Base-by-base conservation (phyloP, 2,329 filamentous ascomycete genomes). In the Dothideomycetes sp. region DNA sequence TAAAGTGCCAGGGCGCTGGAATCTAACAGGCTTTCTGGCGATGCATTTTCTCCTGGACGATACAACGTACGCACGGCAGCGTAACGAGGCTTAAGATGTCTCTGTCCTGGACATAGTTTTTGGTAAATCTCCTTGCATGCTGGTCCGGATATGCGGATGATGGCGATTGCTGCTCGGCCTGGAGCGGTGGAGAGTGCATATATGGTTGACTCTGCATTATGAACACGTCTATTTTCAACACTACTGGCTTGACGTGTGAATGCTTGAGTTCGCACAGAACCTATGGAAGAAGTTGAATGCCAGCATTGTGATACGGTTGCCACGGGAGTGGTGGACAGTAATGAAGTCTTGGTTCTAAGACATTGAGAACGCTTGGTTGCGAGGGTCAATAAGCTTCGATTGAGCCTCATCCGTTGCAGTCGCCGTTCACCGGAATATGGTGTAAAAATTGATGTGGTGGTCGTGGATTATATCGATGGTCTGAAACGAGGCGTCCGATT, bases 141-240 rank as follows among this genome's bases (percentile, higher is more conserved):
- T 19, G 83, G 73, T 0, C 91, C 91, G 4, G 91, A 95, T 18
- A 94, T 71, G 11, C 91, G 78, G 38, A 96, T 78, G 24, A 96
- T 80, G 2, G 89, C 89, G 57, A 98, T 94, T 1, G 87, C 91
- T 30, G 86, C 87, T 56, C 79, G 79, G 1, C 89, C 91, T 9
- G 82, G 69, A 0, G 85, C 86, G 1, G 88, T 93, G 0, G 89
- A 95, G 1, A 96, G 67, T 0, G 91, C 91, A 60, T 94, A 96
- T 39, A 98, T 94, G 1, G 89, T 96, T 1, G 56, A 47, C 15
- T 56, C 41, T 1, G 22, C 33, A 19, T 25, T 19, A 5, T 32
- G 33, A 6, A 19, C 24, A 12, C 18, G 19, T 15, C 27, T 23
- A 5, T 16, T 13, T 4, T 10, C 9, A 24, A 19, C 2, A 10